Evolutionary conservation across 441 rosid genomes (phyloP).

Genomic region (Kokia cookei): DNA sequence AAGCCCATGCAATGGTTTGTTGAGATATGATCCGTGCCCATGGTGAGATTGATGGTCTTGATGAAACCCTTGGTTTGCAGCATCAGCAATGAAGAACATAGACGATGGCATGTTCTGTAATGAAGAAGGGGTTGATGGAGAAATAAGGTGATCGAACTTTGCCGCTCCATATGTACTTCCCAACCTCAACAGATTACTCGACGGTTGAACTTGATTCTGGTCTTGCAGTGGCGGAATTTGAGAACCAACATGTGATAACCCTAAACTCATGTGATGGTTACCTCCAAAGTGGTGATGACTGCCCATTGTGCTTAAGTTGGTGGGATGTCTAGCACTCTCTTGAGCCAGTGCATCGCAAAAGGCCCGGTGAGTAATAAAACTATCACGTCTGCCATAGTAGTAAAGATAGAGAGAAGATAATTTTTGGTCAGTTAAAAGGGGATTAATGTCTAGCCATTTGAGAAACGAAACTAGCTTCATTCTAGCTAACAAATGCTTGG

Average conservation of each 20-base stretch:
- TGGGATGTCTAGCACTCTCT: slow-evolving; percentile 63
- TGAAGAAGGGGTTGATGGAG: slow-evolving; percentile 27
- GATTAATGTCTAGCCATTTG: neutral
- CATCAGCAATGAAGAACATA: slow-evolving; percentile 29
- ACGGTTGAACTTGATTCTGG: slow-evolving; percentile 17
- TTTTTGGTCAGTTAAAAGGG: neutral
- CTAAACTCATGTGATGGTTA: slow-evolving; percentile 36
- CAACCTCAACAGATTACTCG: slow-evolving; percentile 29
- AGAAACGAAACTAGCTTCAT: no score
- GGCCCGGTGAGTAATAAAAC: slow-evolving; percentile 81
- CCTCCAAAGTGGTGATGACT: slow-evolving; percentile 43
- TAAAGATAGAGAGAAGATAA: neutral
- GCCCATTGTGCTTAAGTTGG: slow-evolving; percentile 43
- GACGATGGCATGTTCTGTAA: slow-evolving; percentile 21
- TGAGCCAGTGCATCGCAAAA: slow-evolving; percentile 80
- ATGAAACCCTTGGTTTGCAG: slow-evolving; percentile 20
- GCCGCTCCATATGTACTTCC: slow-evolving; percentile 16
- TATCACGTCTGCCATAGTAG: slow-evolving; percentile 57
- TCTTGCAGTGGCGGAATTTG: slow-evolving; percentile 34
- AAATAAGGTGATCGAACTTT: slow-evolving; percentile 44
- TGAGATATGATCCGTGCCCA: slow-evolving; percentile 8
- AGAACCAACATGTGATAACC: slow-evolving; percentile 35
- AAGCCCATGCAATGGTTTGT: slow-evolving; percentile 34
- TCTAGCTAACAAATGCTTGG: neutral
- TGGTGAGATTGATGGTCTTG: slow-evolving; percentile 14